phyloP scores from a whole-genome alignment of 306 rosid species.

The Cicer yamashitae region DNA sequence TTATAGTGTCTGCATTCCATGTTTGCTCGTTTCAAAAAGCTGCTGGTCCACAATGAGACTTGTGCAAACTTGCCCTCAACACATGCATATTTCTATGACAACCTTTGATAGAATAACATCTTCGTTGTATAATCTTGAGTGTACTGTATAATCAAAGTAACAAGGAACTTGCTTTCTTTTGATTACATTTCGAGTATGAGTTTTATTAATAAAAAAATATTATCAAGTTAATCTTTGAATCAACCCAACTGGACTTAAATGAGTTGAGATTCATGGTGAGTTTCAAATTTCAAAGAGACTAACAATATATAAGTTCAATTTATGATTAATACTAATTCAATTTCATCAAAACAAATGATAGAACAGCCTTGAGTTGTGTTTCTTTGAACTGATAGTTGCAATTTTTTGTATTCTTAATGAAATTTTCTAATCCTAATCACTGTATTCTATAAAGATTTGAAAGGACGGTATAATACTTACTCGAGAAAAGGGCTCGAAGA shows the following conservation, averaged over 20 bases:
- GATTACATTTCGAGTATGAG: neutral
- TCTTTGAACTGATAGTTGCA: neutral
- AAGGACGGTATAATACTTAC: neutral
- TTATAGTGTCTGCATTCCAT: neutral
- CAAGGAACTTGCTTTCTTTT: neutral
- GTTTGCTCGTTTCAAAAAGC: conserved; percentile 27
- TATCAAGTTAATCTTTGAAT: neutral
- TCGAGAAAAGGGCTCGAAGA: neutral
- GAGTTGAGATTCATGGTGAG: neutral
- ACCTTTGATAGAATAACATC: neutral
- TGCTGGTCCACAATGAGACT: neutral
- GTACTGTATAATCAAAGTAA: neutral
- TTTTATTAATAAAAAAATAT: neutral
- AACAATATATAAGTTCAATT: neutral
- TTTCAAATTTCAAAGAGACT: neutral
- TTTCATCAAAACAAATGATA: neutral
- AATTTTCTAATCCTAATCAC: neutral
- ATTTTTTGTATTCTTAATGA: neutral
- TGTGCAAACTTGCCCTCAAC: neutral
- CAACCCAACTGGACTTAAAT: neutral
- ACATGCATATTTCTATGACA: neutral
- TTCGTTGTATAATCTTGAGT: neutral
- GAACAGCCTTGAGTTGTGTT: neutral
- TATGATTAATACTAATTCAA: neutral
- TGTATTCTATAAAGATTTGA: neutral